These are phyloP conservation scores for Carex cristatella DNA, from an alignment of 176 grass and related monocot genomes.

Conservation along the genomic window DNA sequence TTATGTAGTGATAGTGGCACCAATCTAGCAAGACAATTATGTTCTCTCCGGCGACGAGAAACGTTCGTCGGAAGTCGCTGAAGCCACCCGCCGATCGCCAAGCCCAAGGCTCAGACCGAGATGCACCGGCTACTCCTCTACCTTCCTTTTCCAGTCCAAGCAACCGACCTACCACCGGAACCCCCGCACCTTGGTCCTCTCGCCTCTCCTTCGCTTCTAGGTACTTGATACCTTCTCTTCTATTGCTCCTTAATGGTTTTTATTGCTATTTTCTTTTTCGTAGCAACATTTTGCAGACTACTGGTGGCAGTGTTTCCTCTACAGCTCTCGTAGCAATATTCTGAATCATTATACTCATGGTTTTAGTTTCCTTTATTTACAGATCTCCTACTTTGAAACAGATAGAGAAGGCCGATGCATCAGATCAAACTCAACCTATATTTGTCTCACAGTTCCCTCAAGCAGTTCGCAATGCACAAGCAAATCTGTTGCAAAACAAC, in stretches of 20 bases:
- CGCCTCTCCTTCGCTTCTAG: constrained; percentile 65
- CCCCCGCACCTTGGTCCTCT: constrained; percentile 75
- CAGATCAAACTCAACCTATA: constrained; percentile 67
- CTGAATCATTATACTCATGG: neutral
- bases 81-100: constrained; percentile 32
- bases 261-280: neutral
- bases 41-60: constrained; percentile 89
- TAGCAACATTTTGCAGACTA: neutral
- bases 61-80: constrained; percentile 34
- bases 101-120: neutral
- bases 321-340: neutral
- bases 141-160: constrained; percentile 29
- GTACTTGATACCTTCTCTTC: constrained; percentile 23
- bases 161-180: constrained; percentile 64
- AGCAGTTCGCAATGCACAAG: constrained; percentile 78
- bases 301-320: neutral
- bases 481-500: constrained; percentile 51
- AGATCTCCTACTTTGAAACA: constrained; percentile 53
- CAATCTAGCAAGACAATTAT: constrained; percentile 17
- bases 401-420: constrained; percentile 39
- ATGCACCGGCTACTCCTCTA: constrained; percentile 26
- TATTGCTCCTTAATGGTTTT: neutral
- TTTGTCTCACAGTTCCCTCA: constrained; percentile 71
- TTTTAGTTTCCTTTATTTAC: neutral
- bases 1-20: neutral